These are phyloP conservation scores for Coniella lustricola DNA, from an alignment of 2,329 filamentous ascomycete genomes.

Conservation along the genomic window DNA sequence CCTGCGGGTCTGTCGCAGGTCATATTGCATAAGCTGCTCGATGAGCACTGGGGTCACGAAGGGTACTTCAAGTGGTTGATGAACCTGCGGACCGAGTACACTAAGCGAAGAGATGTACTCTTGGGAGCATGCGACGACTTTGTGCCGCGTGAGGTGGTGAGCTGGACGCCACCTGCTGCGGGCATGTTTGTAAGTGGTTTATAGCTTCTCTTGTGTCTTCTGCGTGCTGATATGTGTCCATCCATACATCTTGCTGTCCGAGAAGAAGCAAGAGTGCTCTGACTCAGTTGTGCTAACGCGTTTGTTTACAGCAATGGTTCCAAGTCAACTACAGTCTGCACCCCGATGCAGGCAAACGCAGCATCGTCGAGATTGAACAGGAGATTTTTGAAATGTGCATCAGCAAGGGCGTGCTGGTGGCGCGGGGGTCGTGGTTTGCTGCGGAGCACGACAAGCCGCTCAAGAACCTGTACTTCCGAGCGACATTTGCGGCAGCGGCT, in stretches of 20 bases:
- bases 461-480: constrained; percentile 73
- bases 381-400: constrained; percentile 76
- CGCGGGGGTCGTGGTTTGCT: constrained; percentile 85
- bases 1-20: constrained; percentile 81
- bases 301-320: constrained; percentile 57
- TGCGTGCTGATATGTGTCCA: too few relatives aligned
- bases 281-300: too few relatives aligned
- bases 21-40: constrained; percentile 79
- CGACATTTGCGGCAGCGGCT: constrained; percentile 80
- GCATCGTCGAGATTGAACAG: constrained; percentile 67
- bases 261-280: neutral
- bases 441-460: constrained; percentile 58
- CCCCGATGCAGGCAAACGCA: constrained; percentile 47
- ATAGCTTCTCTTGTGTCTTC: neutral
- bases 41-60: constrained; percentile 88
- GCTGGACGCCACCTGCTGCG: constrained; percentile 72
- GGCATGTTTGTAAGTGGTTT: constrained; percentile 82
- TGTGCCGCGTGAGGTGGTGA: constrained; percentile 66
- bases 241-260: too few relatives aligned
- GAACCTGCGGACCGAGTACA: constrained; percentile 74
- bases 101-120: constrained; percentile 67
- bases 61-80: constrained; percentile 89
- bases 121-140: constrained; percentile 72
- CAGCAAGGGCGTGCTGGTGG: constrained; percentile 69
- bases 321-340: constrained; percentile 60